A percentile compares a stretch with the other conserved stretches of the same genome.
Conservation (phyloP, 1,139 yeast species). For the Magnusiomyces magnusii region DNA sequence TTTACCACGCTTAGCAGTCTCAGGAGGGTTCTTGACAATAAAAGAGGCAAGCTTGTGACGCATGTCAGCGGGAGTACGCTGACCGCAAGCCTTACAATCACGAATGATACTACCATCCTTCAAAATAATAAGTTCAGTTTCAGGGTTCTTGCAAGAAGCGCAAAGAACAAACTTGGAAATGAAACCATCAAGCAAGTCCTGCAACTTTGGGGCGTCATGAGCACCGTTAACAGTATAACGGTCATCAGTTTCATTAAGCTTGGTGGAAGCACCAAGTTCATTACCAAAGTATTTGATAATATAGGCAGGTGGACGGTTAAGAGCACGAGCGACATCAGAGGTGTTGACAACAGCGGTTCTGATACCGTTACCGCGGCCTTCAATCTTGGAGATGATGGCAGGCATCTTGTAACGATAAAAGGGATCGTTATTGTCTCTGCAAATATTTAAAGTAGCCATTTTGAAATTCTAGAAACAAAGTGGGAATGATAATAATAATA, state of each 20-base stretch:
- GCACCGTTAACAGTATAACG: constrained; percentile 92
- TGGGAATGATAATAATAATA: constrained; percentile 44
- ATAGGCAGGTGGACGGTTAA: constrained; percentile 87
- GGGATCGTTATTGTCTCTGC: constrained; percentile 97
- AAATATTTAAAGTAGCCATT: constrained; percentile 87
- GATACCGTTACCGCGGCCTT: constrained; percentile 99
- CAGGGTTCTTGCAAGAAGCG: constrained; percentile 95
- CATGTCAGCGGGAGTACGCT: constrained; percentile 73
- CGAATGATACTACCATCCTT: constrained; percentile 72
- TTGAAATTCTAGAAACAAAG: constrained; percentile 76
- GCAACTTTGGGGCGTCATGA: constrained; percentile 84
- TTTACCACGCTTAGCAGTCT: constrained; percentile 42
- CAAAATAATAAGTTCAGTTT: constrained; percentile 81
- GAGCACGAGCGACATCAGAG: constrained; percentile 88
- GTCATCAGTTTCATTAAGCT: constrained; percentile 69
- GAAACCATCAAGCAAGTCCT: constrained; percentile 91
- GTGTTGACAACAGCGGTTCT: constrained; percentile 90
- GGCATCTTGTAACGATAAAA: constrained; percentile 99
- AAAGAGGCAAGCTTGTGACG: constrained; percentile 81
- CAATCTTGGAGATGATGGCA: constrained; percentile 91
- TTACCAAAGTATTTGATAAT: constrained; percentile 92
- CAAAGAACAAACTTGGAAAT: constrained; percentile 89
- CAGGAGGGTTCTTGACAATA: constrained; percentile 90
- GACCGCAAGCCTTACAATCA: constrained; percentile 99
- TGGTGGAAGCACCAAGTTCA: constrained; percentile 95